A percentile compares a stretch with the other conserved stretches of the same genome.
Evolutionary conservation across 2,329 filamentous ascomycete genomes (phyloP).

Genomic region (Trichoderma simmonsii): DNA sequence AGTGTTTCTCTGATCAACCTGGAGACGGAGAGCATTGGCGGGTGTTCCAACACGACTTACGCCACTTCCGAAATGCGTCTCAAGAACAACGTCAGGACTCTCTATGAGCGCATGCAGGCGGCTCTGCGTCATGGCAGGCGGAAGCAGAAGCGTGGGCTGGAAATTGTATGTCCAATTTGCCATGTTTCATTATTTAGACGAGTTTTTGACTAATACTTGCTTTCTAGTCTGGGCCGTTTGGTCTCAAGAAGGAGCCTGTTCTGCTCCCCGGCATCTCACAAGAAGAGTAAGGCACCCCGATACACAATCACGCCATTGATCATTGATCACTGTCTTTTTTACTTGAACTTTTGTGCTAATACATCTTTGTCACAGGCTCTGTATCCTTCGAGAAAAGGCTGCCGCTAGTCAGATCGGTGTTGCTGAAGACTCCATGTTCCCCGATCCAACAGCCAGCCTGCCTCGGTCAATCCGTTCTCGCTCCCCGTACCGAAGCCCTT

Average conservation of each 20-base stretch:
- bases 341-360: neutral
- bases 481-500: constrained; percentile 15
- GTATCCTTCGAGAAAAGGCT: constrained; percentile 51
- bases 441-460: constrained; percentile 24
- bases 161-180: constrained; percentile 42
- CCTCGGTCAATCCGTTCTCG: constrained; percentile 10
- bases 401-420: constrained; percentile 48
- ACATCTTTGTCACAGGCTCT: constrained; percentile 36
- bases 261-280: constrained; percentile 54
- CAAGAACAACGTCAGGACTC: constrained; percentile 42
- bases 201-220: constrained; percentile 24
- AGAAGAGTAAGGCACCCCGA: constrained; percentile 50
- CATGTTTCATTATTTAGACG: neutral
- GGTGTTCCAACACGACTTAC: constrained; percentile 10
- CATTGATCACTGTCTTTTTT: neutral
- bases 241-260: constrained; percentile 54
- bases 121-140: constrained; percentile 34
- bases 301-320: neutral
- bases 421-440: constrained; percentile 32
- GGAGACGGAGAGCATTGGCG: constrained; percentile 17
- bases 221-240: constrained; percentile 56
- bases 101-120: constrained; percentile 44
- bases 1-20: constrained; percentile 5
- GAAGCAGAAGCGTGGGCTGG: constrained; percentile 41
- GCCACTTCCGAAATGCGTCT: constrained; percentile 31